Conservation (phyloP, 2,329 filamentous ascomycete species). For the Clathrospora elynae region DNA sequence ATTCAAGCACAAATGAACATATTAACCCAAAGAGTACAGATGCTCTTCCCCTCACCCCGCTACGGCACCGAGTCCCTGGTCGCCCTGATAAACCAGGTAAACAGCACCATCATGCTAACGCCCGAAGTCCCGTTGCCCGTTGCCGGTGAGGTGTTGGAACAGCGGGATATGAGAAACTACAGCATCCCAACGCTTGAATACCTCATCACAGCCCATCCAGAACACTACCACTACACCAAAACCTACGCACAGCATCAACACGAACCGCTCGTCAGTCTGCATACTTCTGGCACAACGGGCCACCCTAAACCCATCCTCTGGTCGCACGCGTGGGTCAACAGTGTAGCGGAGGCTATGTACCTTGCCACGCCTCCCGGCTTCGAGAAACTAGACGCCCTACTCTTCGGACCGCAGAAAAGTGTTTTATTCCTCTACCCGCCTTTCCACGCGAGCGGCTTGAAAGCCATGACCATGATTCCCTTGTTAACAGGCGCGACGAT, state of each 20-base stretch:
- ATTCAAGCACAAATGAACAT: background rate
- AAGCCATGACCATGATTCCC: conserved; percentile 7
- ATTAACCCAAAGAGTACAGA: conserved; percentile 5
- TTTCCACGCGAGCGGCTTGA: conserved; percentile 18
- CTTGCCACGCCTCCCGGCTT: conserved; percentile 8
- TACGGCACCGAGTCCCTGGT: conserved; percentile 27
- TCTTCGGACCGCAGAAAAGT: conserved; percentile 1
- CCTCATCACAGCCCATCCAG: conserved; percentile 14
- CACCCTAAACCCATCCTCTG: conserved; percentile 45
- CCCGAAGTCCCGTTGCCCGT: conserved; percentile 19
- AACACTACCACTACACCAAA: conserved; percentile 25
- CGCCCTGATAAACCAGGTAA: conserved; percentile 24
- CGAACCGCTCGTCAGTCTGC: conserved; percentile 38
- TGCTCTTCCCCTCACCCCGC: conserved; percentile 29
- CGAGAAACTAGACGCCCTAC: background rate
- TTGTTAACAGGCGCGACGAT: conserved; percentile 6
- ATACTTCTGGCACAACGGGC: conserved; percentile 48
- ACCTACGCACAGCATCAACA: conserved; percentile 30
- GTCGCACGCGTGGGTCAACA: conserved; percentile 24
- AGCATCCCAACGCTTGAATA: conserved; percentile 23
- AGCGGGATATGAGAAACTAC: conserved; percentile 18
- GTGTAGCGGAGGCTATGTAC: conserved; percentile 2
- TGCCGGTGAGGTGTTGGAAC: conserved; percentile 14
- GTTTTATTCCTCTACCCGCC: conserved; percentile 9
- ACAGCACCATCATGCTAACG: conserved; percentile 25